phyloP scores from a whole-genome alignment of 371 early-diverging fungal genomes.

The Syncephalastrum racemosum region DNA sequence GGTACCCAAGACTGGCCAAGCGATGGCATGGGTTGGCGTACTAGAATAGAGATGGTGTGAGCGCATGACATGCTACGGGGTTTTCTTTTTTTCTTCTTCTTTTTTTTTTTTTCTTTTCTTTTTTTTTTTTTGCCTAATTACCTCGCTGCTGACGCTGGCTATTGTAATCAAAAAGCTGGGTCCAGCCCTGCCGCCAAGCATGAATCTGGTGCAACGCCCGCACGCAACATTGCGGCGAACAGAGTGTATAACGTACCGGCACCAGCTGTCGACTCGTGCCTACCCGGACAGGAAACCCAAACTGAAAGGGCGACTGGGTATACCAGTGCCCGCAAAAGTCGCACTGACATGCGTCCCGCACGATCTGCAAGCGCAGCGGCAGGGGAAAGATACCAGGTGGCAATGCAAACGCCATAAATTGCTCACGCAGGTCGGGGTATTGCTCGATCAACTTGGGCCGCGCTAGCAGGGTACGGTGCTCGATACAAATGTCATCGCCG shows the following conservation, averaged over 20 bases:
- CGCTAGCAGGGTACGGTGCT: constrained; percentile 7
- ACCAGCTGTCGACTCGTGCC: constrained; percentile 26
- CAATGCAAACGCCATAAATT: constrained; percentile 2
- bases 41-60: background rate
- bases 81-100: no score
- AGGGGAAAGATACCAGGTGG: constrained; percentile 10
- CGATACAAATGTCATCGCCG: constrained; percentile 8
- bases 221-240: constrained; percentile 30
- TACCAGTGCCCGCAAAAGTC: constrained; percentile 34
- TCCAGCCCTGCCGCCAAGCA: constrained; percentile 19
- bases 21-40: background rate
- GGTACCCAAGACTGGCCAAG: background rate
- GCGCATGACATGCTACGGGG: background rate
- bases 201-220: constrained; percentile 15
- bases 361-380: constrained; percentile 1
- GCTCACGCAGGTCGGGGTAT: background rate
- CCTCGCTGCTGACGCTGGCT: background rate
- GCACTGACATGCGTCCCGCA: constrained; percentile 26
- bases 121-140: background rate
- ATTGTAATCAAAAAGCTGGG: background rate
- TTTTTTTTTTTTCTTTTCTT: background rate
- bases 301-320: constrained; percentile 20
- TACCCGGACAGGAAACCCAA: constrained; percentile 30
- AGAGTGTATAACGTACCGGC: constrained; percentile 32
- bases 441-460: constrained; percentile 1